Conservation (phyloP, 148 eudicot genomes). For the Vaccinium vitisidaea region DNA sequence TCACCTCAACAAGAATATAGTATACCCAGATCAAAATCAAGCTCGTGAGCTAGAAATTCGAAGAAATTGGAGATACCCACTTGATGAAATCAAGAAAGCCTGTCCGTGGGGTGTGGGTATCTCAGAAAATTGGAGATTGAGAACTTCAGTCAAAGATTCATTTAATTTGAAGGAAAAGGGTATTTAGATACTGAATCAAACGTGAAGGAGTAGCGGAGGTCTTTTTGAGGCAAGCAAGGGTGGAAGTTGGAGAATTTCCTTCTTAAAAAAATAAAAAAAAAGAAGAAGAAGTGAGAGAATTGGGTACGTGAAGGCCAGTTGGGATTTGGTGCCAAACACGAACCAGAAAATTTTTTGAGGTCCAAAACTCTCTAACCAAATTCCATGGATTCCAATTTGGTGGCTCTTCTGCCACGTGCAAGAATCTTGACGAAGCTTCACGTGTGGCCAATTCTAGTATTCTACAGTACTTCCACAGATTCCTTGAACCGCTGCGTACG, state of each 20-base stretch:
- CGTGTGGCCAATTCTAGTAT: too few species aligned
- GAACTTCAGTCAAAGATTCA: slow-evolving; percentile 18
- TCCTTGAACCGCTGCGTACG: too few species aligned
- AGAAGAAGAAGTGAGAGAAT: slow-evolving; percentile 9
- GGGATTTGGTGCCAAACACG: not conserved
- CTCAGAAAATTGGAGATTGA: slow-evolving; percentile 15
- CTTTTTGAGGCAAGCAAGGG: slow-evolving; percentile 11
- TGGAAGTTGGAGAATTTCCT: slow-evolving; percentile 13
- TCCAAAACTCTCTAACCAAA: slow-evolving; percentile 31
- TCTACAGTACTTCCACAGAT: too few species aligned
- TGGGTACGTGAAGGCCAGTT: not conserved
- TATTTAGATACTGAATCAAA: slow-evolving; percentile 17
- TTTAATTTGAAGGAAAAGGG: slow-evolving; percentile 26
- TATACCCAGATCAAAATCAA: slow-evolving; percentile 6
- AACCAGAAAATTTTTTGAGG: slow-evolving; percentile 63
- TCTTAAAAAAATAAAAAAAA: too few species aligned
- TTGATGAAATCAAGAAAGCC: slow-evolving; percentile 22
- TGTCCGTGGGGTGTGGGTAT: slow-evolving; percentile 28
- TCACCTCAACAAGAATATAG: not conserved
- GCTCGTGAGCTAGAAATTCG: not conserved
- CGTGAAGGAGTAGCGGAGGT: slow-evolving; percentile 4
- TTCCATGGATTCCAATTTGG: slow-evolving; percentile 1
- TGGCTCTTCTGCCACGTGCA: not conserved
- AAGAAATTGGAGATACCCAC: slow-evolving; percentile 23
- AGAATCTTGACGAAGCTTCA: not conserved